Evolutionary conservation across 2,329 filamentous ascomycete species (phyloP).

Genomic region (Fonsecaea nubica): DNA sequence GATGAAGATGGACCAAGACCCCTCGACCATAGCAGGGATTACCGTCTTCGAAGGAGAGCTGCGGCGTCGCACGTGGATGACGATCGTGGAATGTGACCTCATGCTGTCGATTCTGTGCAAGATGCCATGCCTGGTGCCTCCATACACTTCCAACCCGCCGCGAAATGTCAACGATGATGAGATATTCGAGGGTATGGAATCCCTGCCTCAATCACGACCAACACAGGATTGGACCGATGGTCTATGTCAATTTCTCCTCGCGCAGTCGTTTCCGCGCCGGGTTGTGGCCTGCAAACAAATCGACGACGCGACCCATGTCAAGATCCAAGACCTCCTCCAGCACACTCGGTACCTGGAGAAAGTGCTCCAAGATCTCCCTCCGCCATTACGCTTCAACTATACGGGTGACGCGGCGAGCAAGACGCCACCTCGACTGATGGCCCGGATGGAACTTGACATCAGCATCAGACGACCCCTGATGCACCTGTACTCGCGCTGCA

Average conservation of each 20-base stretch:
- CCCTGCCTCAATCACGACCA: conserved; percentile 27
- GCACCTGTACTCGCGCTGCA: conserved; percentile 42
- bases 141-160: conserved; percentile 31
- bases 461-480: conserved; percentile 43
- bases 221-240: conserved; percentile 39
- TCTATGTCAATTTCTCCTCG: conserved; percentile 38
- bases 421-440: conserved; percentile 38
- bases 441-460: conserved; percentile 42
- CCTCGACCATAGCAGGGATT: conserved; percentile 15
- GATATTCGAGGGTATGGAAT: conserved; percentile 29
- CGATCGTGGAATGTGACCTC: conserved; percentile 43
- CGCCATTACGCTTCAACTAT: conserved; percentile 36
- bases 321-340: conserved; percentile 31
- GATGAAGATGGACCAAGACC: conserved; percentile 36
- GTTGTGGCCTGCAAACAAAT: conserved; percentile 34
- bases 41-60: conserved; percentile 42
- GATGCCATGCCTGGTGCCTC: conserved; percentile 37
- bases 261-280: conserved; percentile 35
- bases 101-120: conserved; percentile 40
- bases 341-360: conserved; percentile 37
- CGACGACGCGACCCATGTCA: conserved; percentile 24
- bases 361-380: conserved; percentile 35
- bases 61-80: conserved; percentile 43
- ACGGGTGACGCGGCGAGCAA: conserved; percentile 34
- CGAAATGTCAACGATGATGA: conserved; percentile 39